A percentile compares a stretch with the other conserved stretches of the same genome.
These are phyloP conservation scores for Alternaria gaisen DNA, from an alignment of 2,329 filamentous ascomycete genomes.

Conservation along the genomic window DNA sequence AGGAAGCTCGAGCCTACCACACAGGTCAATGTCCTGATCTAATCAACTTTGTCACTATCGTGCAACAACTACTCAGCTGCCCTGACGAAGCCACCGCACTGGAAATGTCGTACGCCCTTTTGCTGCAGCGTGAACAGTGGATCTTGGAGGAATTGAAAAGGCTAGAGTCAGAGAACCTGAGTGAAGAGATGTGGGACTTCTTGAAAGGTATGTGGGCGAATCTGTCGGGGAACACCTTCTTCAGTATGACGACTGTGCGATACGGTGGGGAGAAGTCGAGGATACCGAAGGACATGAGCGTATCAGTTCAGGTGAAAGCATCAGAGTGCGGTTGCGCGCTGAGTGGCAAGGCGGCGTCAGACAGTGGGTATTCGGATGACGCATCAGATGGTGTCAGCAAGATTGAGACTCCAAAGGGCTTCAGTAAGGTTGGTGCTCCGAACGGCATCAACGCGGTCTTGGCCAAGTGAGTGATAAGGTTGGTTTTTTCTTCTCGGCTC, in stretches of 20 bases:
- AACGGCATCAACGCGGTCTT: neutral
- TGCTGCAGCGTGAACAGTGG: neutral
- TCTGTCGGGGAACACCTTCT: neutral
- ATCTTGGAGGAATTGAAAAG: neutral
- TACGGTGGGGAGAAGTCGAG: neutral
- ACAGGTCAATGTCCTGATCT: neutral
- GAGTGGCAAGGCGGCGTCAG: neutral
- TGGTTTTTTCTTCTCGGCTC: neutral
- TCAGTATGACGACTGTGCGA: constrained; percentile 3
- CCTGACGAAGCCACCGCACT: neutral
- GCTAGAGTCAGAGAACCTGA: neutral
- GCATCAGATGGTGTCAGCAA: neutral
- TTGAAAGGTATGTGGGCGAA: neutral
- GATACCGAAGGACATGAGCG: neutral
- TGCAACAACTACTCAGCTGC: neutral
- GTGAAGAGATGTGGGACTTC: neutral
- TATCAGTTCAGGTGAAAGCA: neutral
- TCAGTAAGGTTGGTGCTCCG: neutral
- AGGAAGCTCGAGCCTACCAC: neutral
- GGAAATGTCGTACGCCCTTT: neutral
- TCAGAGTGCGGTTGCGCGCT: neutral
- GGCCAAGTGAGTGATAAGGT: neutral
- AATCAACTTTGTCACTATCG: neutral
- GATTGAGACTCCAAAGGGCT: neutral
- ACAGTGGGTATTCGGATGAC: neutral